Evolutionary conservation across 768 basidiomycete species (phyloP).

Genomic region (Hydnomerulius pinastri): DNA sequence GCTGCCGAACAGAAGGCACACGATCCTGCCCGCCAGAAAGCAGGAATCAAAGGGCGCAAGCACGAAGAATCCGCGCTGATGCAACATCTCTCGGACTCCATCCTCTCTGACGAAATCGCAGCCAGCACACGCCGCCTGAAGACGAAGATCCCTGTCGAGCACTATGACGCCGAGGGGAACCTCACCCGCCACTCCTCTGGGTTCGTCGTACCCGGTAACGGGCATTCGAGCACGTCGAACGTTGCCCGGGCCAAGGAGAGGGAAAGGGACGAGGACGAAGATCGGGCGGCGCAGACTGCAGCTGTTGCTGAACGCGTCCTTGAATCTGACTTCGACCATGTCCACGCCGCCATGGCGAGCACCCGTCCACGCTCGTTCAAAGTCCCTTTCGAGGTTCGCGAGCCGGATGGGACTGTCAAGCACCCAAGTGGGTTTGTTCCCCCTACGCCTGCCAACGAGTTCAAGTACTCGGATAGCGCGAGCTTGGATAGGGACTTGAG

Average conservation of each 20-base stretch:
- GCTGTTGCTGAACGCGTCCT: slow-evolving; percentile 33
- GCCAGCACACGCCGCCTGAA: slow-evolving; percentile 30
- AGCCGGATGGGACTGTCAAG: slow-evolving; percentile 38
- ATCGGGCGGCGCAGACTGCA: slow-evolving; percentile 28
- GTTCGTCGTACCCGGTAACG: slow-evolving; percentile 31
- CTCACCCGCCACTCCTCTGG: slow-evolving; percentile 26
- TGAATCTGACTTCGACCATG: slow-evolving; percentile 29
- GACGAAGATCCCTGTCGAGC: slow-evolving; percentile 31
- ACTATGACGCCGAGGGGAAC: slow-evolving; percentile 15
- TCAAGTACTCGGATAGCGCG: slow-evolving; percentile 21
- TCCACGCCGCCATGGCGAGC: slow-evolving; percentile 20
- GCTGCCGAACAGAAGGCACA: background rate
- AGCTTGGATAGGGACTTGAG: slow-evolving; percentile 20
- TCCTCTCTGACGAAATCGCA: slow-evolving; percentile 23
- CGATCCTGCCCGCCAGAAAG: slow-evolving; percentile 6
- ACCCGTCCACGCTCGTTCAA: slow-evolving; percentile 33
- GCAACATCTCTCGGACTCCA: slow-evolving; percentile 21
- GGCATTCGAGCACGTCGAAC: slow-evolving; percentile 25
- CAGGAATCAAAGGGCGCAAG: background rate
- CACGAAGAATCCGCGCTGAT: slow-evolving; percentile 22
- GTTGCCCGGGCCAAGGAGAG: slow-evolving; percentile 26
- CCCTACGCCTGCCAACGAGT: slow-evolving; percentile 42
- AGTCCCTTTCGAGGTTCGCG: slow-evolving; percentile 43
- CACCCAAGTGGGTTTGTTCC: slow-evolving; percentile 47
- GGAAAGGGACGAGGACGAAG: slow-evolving; percentile 22